Percentiles rank a stretch among this genome's conserved stretches.
Conservation (phyloP, 2,329 filamentous ascomycete genomes). For the Shiraia bambusicola region DNA sequence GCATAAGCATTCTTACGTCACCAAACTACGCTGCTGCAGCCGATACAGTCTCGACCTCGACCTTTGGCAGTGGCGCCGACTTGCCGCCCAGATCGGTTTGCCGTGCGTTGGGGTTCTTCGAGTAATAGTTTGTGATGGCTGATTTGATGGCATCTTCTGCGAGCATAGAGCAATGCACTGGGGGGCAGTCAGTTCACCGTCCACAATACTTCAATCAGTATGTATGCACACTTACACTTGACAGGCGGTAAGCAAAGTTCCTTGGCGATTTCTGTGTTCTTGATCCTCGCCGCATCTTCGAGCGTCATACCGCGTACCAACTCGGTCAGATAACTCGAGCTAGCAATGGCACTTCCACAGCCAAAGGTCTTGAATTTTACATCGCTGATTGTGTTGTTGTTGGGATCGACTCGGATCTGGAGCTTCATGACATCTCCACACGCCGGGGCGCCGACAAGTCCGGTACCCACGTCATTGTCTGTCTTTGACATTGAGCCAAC, state of each 20-base stretch:
- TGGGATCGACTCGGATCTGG: slow-evolving; percentile 87
- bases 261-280: slow-evolving; percentile 98
- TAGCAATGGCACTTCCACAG: slow-evolving; percentile 91
- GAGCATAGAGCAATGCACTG: slow-evolving; percentile 89
- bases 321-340: slow-evolving; percentile 91
- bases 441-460: slow-evolving; percentile 85
- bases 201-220: background rate
- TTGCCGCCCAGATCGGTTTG: slow-evolving; percentile 77
- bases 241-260: slow-evolving; percentile 88
- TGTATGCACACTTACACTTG: slow-evolving; percentile 64
- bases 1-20: slow-evolving; percentile 23
- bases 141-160: slow-evolving; percentile 92
- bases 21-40: slow-evolving; percentile 36
- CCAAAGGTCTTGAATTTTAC: slow-evolving; percentile 99
- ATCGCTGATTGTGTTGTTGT: slow-evolving; percentile 84
- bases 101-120: slow-evolving; percentile 78
- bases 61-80: slow-evolving; percentile 65
- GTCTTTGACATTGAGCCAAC: slow-evolving; percentile 78
- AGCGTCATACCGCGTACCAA: slow-evolving; percentile 94
- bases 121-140: slow-evolving; percentile 87
- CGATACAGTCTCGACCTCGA: slow-evolving; percentile 59
- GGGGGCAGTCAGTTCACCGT: slow-evolving; percentile 21
- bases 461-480: slow-evolving; percentile 82
- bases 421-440: slow-evolving; percentile 94
- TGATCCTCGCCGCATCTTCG: slow-evolving; percentile 87